Evolutionary conservation across 129 eudicot species (phyloP), one percentile per base, ranked within the genome.

Genomic region (Artemisia argyi): DNA sequence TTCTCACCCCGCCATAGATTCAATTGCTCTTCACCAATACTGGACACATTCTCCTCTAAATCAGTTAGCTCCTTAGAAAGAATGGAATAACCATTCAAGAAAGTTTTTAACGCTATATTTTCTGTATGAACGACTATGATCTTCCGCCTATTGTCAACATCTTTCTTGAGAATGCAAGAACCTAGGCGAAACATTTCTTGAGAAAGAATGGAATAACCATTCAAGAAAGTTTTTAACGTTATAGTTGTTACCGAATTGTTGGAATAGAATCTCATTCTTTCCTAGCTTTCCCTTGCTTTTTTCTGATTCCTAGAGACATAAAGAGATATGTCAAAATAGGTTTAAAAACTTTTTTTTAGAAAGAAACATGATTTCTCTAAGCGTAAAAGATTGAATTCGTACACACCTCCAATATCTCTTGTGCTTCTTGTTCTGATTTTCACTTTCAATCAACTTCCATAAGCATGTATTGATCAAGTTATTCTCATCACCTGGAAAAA

Each of bases 111-210:
- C n/a, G 96, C 91, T 72, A 90, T 81, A 55, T 83, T 90, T 72
- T 90, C 78, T 73, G 89, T 81, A 74, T 87, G 94, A 71, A 83
- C 76, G 44, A 69, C 28, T 47, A 49, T 75, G 77, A 85, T 76
- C 78, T 73, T 84, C 81, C 67, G 88, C 68, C 79, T 91, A 64
- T 66, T 76, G 24, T 68, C 81, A 19, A 69, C 55, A 80, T 75
- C 74, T 63, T 80, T 85, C 83, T 87, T 71, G 81, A 80, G 84
- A 81, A 89, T 73, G 75, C 89, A 90, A 70, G 99, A 95, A 48
- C 99, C 99, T 48, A 65, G 83, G 63, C 94, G 95, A 57, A 81
- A 90, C 84, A 95, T 95, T 72, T 68, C 47, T 4, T n/a, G n/a
- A n/a, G n/a, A n/a, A n/a, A n/a, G n/a, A n/a, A n/a, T n/a, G n/a